Base-by-base conservation (phyloP, 305 asterid genomes). In the Nicotiana rustica region DNA sequence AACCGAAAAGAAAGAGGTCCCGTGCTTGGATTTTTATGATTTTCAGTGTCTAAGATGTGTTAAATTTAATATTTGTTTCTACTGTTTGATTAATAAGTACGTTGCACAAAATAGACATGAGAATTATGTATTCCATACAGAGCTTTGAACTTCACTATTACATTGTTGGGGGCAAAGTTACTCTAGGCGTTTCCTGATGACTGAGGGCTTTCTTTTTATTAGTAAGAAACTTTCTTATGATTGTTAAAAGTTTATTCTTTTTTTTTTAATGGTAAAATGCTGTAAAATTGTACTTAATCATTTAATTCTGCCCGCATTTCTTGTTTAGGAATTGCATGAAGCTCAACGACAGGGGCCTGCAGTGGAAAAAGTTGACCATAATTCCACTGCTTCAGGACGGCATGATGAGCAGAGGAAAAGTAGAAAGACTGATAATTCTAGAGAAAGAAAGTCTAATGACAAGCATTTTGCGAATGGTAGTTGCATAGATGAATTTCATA, bases 201-300 rank as follows among this genome's bases (percentile, higher is more conserved):
- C 92, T 86, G 94, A 90, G 94, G 98, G 93, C 93, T 86, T 89
- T 90, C 90, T 87, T 73, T 88, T 88, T 94, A 92, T 94, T 88
- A 88, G 97, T 95, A 92, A 95, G 97, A 93, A 85, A 88, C 91
- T 87, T 89, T 89, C 88, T 88, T 76, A 84, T 87, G 92, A 73
- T 82, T 84, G 81, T 12, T 61, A 69, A 56, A 33, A 49, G 41
- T 59, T 69, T 6, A 10, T 25, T 69, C 61, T 67, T 35, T 75
- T 14, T 29, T 52, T 21, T 15, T 25, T 25, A 41, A 41, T 75
- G 65, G 64, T 85, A 76, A 25, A 86, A 80, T 35, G 33, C 71
- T 38, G 78, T 59, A 70, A 75, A 52, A 79, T 71, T 57, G 15
- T 70, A 66, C 71, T 90, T 84, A 85, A 79, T 84, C 67, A 56